Evolutionary conservation across 768 basidiomycete species (phyloP).

Genomic region (Rossbeevera mucosa): DNA sequence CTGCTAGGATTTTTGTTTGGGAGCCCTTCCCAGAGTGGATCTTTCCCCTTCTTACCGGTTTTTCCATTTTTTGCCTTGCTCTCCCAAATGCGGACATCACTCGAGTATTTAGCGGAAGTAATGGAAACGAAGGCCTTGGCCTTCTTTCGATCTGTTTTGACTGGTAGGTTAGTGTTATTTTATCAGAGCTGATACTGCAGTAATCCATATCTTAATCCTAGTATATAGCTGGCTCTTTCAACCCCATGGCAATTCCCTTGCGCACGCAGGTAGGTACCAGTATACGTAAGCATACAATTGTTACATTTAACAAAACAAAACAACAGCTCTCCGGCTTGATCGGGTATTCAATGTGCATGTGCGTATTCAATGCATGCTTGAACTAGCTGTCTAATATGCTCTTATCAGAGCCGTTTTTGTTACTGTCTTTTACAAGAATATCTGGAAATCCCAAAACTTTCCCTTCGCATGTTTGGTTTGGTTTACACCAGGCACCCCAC

Average conservation of each 20-base stretch:
- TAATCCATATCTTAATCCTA: background rate
- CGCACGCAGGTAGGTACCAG: conserved; percentile 38
- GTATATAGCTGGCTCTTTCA: conserved; percentile 28
- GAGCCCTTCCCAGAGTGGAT: conserved; percentile 28
- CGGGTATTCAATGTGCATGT: conserved; percentile 54
- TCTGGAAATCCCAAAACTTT: conserved; percentile 56
- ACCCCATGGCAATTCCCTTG: conserved; percentile 52
- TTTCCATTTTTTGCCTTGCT: conserved; percentile 59
- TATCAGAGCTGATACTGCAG: conserved; percentile 8
- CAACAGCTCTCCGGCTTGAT: conserved; percentile 40
- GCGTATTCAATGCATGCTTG: conserved; percentile 5
- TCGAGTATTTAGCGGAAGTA: conserved; percentile 56
- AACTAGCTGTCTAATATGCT: background rate
- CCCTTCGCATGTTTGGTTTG: conserved; percentile 44
- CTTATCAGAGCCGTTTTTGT: conserved; percentile 30
- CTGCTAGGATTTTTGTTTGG: conserved; percentile 33
- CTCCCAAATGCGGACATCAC: conserved; percentile 45
- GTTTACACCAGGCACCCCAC: background rate
- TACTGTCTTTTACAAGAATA: conserved; percentile 41
- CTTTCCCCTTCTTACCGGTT: conserved; percentile 59
- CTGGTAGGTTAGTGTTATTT: conserved; percentile 42
- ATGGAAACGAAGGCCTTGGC: conserved; percentile 61
- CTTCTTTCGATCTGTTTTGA: conserved; percentile 56
- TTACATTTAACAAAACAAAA: conserved; percentile 1
- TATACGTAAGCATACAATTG: background rate